Evolutionary conservation across 129 eudicot genomes (phyloP).

Genomic region (Arctium lappa): DNA sequence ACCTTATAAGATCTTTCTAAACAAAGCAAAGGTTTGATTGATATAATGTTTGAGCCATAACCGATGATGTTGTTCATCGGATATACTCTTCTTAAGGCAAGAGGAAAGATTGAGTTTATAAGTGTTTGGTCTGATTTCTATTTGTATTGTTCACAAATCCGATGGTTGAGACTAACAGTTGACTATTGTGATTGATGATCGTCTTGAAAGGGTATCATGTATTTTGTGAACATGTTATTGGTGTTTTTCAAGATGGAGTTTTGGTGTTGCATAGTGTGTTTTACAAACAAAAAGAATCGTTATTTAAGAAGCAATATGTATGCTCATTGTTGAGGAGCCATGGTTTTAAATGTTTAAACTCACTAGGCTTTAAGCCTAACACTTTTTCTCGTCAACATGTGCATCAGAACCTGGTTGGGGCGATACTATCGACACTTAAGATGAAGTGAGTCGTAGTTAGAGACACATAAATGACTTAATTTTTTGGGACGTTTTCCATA

Average conservation of each 20-base stretch:
- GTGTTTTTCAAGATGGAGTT: neutral
- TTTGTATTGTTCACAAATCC: neutral
- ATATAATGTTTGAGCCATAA: too few relatives aligned
- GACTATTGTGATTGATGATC: too few relatives aligned
- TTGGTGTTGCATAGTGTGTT: neutral
- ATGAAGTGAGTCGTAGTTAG: neutral
- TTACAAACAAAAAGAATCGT: neutral
- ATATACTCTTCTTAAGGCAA: too few relatives aligned
- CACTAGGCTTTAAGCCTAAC: neutral
- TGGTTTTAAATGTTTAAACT: neutral
- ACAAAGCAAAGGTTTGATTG: too few relatives aligned
- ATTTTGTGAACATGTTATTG: neutral
- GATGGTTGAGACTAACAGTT: neutral
- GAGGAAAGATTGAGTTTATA: neutral
- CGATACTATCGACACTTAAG: neutral
- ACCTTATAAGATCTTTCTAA: too few relatives aligned
- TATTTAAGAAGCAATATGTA: too few relatives aligned
- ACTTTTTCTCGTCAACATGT: neutral
- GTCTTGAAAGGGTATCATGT: too few relatives aligned
- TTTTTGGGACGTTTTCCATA: neutral
- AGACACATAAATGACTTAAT: neutral
- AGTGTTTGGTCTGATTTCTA: neutral
- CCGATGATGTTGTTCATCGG: neutral
- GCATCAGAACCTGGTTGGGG: neutral
- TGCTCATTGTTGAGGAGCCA: neutral